Percentiles rank a stretch among this genome's conserved stretches.
Conservation (phyloP, 1,139 yeast genomes). For the Lodderomyces oxycetoniae region DNA sequence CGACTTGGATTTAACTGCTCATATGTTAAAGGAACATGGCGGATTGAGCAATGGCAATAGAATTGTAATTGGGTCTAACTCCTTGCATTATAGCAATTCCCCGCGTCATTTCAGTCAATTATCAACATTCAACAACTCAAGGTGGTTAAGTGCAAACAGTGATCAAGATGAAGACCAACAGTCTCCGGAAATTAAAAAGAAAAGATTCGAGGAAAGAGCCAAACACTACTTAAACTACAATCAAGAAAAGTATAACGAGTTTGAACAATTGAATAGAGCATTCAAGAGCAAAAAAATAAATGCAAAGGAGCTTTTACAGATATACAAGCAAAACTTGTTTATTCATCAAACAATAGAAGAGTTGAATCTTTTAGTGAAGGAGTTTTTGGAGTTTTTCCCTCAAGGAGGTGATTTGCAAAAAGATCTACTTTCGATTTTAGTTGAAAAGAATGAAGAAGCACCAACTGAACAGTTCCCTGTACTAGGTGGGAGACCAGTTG, state of each 20-base stretch:
- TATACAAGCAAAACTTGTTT: conserved; percentile 52
- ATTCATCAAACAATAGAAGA: conserved; percentile 39
- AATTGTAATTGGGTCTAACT: conserved; percentile 39
- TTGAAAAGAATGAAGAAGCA: conserved; percentile 20
- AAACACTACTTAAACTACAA: conserved; percentile 66
- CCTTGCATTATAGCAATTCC: conserved; percentile 29
- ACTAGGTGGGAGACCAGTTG: conserved; percentile 23
- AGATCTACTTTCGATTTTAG: conserved; percentile 23
- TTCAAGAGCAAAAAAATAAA: conserved; percentile 45
- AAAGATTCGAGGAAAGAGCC: conserved; percentile 80
- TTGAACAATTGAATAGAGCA: conserved; percentile 45
- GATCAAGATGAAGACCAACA: conserved; percentile 24
- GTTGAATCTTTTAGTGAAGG: conserved; percentile 49
- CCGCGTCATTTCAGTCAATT: conserved; percentile 52
- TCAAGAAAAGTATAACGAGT: conserved; percentile 41
- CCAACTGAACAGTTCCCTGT: conserved; percentile 27
- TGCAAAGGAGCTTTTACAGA: conserved; percentile 44
- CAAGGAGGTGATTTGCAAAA: conserved; percentile 24
- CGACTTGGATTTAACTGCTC: conserved; percentile 82
- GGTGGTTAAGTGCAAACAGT: conserved; percentile 9
- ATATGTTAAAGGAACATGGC: conserved; percentile 81
- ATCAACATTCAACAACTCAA: conserved; percentile 45
- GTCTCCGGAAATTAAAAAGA: conserved; percentile 48
- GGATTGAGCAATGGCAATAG: conserved; percentile 45
- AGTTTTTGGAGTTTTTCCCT: conserved; percentile 50